A percentile compares a stretch with the other conserved stretches of the same genome.
Conservation (phyloP, 495 filamentous ascomycete species). For the Pyrenopolyporus hunteri region DNA sequence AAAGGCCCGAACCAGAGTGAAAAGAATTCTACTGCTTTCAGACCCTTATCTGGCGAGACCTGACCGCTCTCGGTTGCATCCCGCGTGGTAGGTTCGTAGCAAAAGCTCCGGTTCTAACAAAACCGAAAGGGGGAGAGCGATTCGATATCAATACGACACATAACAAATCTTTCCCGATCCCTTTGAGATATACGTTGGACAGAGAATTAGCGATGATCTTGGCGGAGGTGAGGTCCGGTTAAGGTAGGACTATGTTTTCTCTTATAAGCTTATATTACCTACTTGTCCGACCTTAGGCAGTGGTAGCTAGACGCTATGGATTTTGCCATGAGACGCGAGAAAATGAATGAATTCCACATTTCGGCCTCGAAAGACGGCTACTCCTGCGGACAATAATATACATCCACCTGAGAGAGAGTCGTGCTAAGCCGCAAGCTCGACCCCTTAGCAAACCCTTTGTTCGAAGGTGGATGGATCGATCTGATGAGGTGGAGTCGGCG, state of each 20-base stretch:
- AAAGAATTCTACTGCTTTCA: constrained; percentile 5
- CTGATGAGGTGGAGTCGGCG: constrained; percentile 12
- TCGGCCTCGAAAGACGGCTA: too few species aligned
- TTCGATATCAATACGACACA: constrained; percentile 9
- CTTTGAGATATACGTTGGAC: not conserved
- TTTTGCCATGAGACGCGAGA: not conserved
- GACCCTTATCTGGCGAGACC: not conserved
- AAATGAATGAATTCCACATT: too few species aligned
- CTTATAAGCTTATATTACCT: not conserved
- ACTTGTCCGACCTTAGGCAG: not conserved
- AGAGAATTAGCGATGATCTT: not conserved
- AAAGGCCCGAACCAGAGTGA: constrained; percentile 6
- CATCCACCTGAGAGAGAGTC: not conserved
- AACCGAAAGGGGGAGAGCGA: not conserved
- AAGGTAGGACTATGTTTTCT: not conserved
- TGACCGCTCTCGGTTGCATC: not conserved
- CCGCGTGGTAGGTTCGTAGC: constrained; percentile 13
- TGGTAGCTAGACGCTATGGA: not conserved
- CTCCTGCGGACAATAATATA: too few species aligned
- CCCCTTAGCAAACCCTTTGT: not conserved
- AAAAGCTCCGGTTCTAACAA: constrained; percentile 31
- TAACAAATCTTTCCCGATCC: not conserved
- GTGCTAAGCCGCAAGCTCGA: not conserved
- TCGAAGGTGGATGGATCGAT: not conserved
- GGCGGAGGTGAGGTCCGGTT: constrained; percentile 20